Evolutionary conservation across 495 filamentous ascomycete species (phyloP).

Genomic region (Xylaria intraflava): DNA sequence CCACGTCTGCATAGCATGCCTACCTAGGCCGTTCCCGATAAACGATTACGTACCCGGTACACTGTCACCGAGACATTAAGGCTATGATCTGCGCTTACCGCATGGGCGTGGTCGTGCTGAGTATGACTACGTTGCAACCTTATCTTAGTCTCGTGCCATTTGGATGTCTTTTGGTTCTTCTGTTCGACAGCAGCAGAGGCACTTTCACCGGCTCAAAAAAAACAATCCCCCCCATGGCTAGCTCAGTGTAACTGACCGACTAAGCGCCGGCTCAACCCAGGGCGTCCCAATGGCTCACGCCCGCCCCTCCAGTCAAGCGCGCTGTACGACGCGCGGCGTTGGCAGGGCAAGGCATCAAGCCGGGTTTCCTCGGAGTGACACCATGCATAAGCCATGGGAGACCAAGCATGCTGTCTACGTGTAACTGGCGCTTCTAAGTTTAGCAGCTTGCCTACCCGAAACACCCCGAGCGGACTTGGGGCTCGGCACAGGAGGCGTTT

Average conservation of each 20-base stretch:
- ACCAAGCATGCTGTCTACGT: neutral
- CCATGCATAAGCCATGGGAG: neutral
- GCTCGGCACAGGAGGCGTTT: conserved; percentile 1
- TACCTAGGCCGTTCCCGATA: neutral
- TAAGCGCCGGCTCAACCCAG: conserved; percentile 2
- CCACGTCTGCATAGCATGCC: neutral
- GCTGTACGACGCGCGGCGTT: conserved; percentile 7
- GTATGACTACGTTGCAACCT: no score
- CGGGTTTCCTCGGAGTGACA: neutral
- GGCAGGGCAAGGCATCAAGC: neutral
- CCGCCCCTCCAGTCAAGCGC: neutral
- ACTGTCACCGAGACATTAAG: neutral
- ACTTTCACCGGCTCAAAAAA: no score
- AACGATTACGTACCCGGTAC: neutral
- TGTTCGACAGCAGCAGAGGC: no score
- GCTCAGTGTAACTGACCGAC: neutral
- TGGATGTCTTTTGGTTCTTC: no score
- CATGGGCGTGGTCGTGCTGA: neutral
- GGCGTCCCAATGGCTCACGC: neutral
- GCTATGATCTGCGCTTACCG: conserved; percentile 4
- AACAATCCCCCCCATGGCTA: no score
- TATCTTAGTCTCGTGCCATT: no score
- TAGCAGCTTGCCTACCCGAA: neutral
- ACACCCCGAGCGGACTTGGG: neutral
- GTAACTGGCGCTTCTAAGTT: neutral